These are phyloP conservation scores for Trametes sanguinea DNA, from an alignment of 768 basidiomycete genomes.

Conservation along the genomic window DNA sequence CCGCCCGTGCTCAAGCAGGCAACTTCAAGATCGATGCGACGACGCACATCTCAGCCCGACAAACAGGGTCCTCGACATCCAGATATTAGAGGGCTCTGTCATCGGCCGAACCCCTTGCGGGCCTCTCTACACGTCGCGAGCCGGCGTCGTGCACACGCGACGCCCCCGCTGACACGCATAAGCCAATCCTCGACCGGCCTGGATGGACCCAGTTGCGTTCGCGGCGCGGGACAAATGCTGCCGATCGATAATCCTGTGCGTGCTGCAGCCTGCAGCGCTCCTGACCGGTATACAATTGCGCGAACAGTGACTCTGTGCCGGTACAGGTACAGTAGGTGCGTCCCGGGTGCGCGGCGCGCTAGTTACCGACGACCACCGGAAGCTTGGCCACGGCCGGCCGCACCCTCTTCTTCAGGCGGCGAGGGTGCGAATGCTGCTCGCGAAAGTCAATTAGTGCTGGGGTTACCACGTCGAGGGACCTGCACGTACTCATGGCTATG, in stretches of 20 bases:
- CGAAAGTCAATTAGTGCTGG: background rate
- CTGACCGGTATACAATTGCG: background rate
- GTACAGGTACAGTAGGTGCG: background rate
- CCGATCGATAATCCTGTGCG: slow-evolving; percentile 5
- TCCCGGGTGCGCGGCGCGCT: background rate
- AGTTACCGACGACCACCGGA: slow-evolving; percentile 15
- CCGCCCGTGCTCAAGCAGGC: background rate
- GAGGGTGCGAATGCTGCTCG: slow-evolving; percentile 15
- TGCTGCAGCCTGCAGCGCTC: background rate
- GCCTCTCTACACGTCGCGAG: background rate
- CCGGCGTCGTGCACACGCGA: background rate
- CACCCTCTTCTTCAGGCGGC: slow-evolving; percentile 20
- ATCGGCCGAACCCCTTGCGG: background rate
- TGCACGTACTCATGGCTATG: slow-evolving; percentile 52
- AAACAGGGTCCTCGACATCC: background rate
- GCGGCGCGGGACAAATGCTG: slow-evolving; percentile 5
- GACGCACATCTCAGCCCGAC: no score
- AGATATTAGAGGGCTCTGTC: background rate
- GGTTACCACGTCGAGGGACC: background rate
- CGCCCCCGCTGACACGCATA: slow-evolving; percentile 4
- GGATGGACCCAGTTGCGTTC: slow-evolving; percentile 11
- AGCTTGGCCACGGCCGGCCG: slow-evolving; percentile 14
- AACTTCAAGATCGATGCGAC: no score
- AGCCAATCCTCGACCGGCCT: slow-evolving; percentile 11
- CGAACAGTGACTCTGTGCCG: background rate